Base-by-base conservation (phyloP, 2,329 filamentous ascomycete genomes). In the Fusarium torulosum region DNA sequence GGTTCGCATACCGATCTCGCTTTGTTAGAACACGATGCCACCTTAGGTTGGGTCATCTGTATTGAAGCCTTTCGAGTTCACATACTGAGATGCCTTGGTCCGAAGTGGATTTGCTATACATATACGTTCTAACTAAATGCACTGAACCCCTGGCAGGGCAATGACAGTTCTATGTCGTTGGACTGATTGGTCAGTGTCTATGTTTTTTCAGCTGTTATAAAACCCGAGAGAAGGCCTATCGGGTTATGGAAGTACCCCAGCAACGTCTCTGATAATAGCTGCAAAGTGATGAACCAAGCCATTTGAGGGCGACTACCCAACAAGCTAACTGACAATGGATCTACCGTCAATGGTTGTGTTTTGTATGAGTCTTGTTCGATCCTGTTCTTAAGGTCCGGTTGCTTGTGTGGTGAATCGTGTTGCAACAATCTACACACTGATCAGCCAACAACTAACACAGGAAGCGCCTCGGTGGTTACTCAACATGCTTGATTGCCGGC, bases 201-300 rank as follows among this genome's bases (percentile, higher is more conserved):
- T 31, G 49, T 51, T 27, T 41, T 37, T 59, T 64, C 53, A 67
- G 53, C 66, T 70, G n/a, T 23, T 33, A 49, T 43, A 42, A 15
- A 21, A 43, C 51, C 44, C n/a, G 25, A 33, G 21, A 23, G 21
- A 49, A 8, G 41, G 19, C 14, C 57, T 21, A 21, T 51, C 25
- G 31, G 27, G 15, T 11, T 20, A 21, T 31, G 23, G 21, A n/a
- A 41, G 37, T 52, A n/a, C 23, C n/a, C 20, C 7, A 15, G 25
- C 44, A 43, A 41, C 60, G 31, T 58, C 38, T 41, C 41, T 54
- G n/a, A 20, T 62, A n/a, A 19, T 38, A 47, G 42, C 40, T 60
- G 15, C 17, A 25, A 23, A 49, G 33, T 41, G 23, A 46, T 11
- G 6, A 9, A 15, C 27, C 20, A 29, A 42, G 7, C 23, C 25